A percentile compares a stretch with the other conserved stretches of the same genome.
These are phyloP conservation scores for Penicillium ochrochloron DNA, from an alignment of 495 filamentous ascomycete species.

Conservation along the genomic window DNA sequence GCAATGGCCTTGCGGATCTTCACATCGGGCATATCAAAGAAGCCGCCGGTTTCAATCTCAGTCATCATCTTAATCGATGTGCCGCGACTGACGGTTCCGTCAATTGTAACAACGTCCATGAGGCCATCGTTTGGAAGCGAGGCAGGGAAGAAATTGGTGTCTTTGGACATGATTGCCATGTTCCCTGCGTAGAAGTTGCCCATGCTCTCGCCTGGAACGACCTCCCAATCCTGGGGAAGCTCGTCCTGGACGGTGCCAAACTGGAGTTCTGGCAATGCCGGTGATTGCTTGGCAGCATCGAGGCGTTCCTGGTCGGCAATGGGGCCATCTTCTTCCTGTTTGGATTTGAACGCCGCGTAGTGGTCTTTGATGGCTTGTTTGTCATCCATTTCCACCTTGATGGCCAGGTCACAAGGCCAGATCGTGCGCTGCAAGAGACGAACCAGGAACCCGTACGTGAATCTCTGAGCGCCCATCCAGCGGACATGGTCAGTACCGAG, in stretches of 20 bases:
- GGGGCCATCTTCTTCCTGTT: slow-evolving; percentile 24
- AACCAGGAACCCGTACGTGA: slow-evolving; percentile 80
- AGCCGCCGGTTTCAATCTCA: slow-evolving; percentile 68
- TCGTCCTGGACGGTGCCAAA: slow-evolving; percentile 81
- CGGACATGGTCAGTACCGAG: slow-evolving; percentile 86
- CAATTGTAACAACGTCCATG: slow-evolving; percentile 81
- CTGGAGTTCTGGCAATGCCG: slow-evolving; percentile 70
- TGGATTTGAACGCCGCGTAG: slow-evolving; percentile 60
- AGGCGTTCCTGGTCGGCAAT: slow-evolving; percentile 28
- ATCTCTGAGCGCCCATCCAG: slow-evolving; percentile 88
- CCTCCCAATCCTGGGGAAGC: slow-evolving; percentile 74
- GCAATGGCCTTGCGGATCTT: slow-evolving; percentile 79
- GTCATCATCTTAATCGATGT: slow-evolving; percentile 68
- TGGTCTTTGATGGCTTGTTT: slow-evolving; percentile 76
- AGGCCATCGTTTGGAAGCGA: slow-evolving; percentile 83
- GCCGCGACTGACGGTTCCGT: slow-evolving; percentile 70
- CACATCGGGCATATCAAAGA: slow-evolving; percentile 80
- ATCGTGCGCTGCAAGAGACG: slow-evolving; percentile 71
- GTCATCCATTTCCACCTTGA: slow-evolving; percentile 78
- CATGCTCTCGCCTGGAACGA: slow-evolving; percentile 71
- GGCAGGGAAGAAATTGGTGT: slow-evolving; percentile 86
- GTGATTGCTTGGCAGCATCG: slow-evolving; percentile 32
- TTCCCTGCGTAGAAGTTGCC: slow-evolving; percentile 96
- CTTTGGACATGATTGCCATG: slow-evolving; percentile 89
- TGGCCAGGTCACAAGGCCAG: slow-evolving; percentile 87